Evolutionary conservation across 257 asterid species (phyloP).

Genomic region (Plectranthus barbatus): DNA sequence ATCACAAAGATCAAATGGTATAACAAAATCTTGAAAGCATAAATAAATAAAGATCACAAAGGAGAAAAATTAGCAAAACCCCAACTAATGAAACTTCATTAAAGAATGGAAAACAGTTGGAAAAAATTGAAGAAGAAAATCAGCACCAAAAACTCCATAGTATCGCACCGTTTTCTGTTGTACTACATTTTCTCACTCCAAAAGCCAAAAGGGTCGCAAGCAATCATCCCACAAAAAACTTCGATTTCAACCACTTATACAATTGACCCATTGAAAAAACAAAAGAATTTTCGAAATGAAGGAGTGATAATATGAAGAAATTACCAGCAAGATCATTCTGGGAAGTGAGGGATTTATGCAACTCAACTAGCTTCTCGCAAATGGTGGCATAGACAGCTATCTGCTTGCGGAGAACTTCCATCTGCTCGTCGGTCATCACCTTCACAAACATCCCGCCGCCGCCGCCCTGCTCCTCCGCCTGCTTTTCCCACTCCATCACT

Average conservation of each 20-base stretch:
- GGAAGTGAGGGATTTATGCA: slow-evolving; percentile 90
- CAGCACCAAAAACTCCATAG: background rate
- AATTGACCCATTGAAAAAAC: background rate
- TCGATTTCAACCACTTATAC: background rate
- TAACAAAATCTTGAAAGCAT: background rate
- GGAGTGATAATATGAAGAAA: background rate
- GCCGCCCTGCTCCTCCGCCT: slow-evolving; percentile 36
- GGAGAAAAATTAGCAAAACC: background rate
- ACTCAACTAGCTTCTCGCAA: slow-evolving; percentile 84
- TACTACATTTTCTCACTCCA: background rate
- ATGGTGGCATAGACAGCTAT: slow-evolving; percentile 90
- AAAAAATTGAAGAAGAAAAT: background rate
- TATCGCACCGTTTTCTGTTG: too few species aligned
- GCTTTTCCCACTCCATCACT: slow-evolving; percentile 39
- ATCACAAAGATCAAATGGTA: background rate
- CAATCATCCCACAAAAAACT: background rate
- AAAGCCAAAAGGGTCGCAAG: background rate
- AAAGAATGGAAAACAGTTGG: background rate
- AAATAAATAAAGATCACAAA: background rate
- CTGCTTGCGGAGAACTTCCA: slow-evolving; percentile 93
- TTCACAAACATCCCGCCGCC: slow-evolving; percentile 72
- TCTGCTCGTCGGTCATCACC: slow-evolving; percentile 98
- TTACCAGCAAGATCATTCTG: slow-evolving; percentile 84
- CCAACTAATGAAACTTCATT: background rate
- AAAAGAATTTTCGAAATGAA: background rate